A percentile compares a stretch with the other conserved stretches of the same genome.
phyloP scores from a whole-genome alignment of 1,284 basidiomycete species.

The Naganishia sp. region DNA sequence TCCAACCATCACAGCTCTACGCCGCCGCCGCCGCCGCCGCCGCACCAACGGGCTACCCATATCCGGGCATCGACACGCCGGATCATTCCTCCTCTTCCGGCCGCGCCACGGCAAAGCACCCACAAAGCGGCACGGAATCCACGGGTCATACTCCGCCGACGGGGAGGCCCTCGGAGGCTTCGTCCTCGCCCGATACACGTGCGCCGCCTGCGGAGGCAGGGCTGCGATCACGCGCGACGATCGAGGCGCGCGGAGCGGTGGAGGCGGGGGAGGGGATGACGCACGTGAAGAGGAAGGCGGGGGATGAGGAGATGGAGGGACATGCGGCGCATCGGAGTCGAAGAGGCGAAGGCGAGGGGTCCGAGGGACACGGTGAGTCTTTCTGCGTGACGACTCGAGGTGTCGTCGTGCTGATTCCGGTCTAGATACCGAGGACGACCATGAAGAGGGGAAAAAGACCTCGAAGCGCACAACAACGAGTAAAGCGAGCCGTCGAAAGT shows the following conservation, averaged over 20 bases:
- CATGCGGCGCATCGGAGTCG: constrained; percentile 26
- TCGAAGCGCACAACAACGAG: neutral
- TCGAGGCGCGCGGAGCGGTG: neutral
- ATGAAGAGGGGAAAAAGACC: constrained; percentile 12
- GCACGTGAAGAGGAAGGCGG: constrained; percentile 26
- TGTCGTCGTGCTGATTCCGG: neutral
- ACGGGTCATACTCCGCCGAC: constrained; percentile 2
- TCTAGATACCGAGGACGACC: constrained; percentile 21
- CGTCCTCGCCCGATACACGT: neutral
- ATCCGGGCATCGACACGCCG: constrained; percentile 30
- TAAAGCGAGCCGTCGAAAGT: constrained; percentile 5
- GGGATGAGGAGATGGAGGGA: constrained; percentile 30
- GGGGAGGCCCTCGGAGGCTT: neutral
- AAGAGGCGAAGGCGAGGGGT: constrained; percentile 11
- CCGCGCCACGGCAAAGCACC: neutral
- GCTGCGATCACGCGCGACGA: neutral
- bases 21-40: no score
- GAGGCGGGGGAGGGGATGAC: neutral
- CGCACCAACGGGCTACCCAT: constrained; percentile 5
- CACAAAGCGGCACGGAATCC: neutral
- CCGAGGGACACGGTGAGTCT: constrained; percentile 17
- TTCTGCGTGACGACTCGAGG: neutral
- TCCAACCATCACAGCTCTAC: neutral
- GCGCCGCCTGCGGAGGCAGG: neutral
- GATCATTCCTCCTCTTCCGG: constrained; percentile 22